Percentiles rank a stretch among this genome's conserved stretches.
Evolutionary conservation across 768 basidiomycete genomes (phyloP).

Genomic region (Macrolepiota dolichaula): DNA sequence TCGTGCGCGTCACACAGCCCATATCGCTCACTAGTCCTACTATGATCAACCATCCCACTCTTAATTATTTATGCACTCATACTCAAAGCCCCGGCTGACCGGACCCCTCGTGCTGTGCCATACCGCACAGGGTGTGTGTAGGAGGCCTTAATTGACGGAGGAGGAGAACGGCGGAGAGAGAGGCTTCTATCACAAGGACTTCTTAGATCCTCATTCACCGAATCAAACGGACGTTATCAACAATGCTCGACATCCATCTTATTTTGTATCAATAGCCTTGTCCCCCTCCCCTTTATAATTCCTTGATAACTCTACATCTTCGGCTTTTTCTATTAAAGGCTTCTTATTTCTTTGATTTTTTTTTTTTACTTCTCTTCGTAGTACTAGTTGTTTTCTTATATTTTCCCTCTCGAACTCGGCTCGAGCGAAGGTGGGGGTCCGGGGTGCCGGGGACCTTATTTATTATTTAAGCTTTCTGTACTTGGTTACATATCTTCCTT

Average conservation of each 20-base stretch:
- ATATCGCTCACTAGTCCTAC: constrained; percentile 6
- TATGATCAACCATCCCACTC: constrained; percentile 12
- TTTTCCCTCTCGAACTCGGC: too few species aligned
- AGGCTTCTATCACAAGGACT: constrained; percentile 18
- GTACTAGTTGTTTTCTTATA: background rate
- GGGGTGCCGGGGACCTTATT: too few species aligned
- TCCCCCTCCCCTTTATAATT: constrained; percentile 11
- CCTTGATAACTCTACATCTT: background rate
- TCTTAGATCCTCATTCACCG: constrained; percentile 25
- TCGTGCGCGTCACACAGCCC: constrained; percentile 9
- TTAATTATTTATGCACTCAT: too few species aligned
- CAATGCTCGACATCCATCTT: background rate
- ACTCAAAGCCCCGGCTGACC: too few species aligned
- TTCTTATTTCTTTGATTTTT: background rate
- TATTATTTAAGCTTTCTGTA: constrained; percentile 4
- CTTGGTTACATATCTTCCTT: background rate
- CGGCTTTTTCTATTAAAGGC: background rate
- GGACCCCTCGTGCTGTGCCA: constrained; percentile 3
- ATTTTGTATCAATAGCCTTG: constrained; percentile 23
- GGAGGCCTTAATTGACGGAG: background rate
- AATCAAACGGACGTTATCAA: constrained; percentile 24
- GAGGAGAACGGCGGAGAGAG: constrained; percentile 3
- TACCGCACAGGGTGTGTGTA: background rate
- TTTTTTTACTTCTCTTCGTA: background rate
- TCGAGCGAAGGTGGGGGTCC: too few species aligned